Evolutionary conservation across 306 rosid species (phyloP).

Genomic region (Acacia acuminata): DNA sequence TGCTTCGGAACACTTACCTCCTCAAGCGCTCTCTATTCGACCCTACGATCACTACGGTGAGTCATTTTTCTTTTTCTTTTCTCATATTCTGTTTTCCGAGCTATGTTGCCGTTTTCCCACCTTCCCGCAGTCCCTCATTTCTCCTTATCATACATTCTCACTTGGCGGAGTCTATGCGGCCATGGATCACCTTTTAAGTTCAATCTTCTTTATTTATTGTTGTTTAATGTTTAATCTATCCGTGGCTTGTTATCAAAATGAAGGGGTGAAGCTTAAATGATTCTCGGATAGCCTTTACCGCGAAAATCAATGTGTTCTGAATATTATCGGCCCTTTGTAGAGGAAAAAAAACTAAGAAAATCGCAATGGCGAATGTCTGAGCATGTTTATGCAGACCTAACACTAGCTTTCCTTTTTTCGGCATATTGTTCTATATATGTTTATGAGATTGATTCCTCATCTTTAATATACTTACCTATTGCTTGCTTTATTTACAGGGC

Average conservation of each 20-base stretch:
- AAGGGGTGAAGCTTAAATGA: not conserved
- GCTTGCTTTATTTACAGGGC: conserved; percentile 50
- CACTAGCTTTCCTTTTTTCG: not conserved
- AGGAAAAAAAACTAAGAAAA: not conserved
- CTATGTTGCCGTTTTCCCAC: not conserved
- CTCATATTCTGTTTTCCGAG: not conserved
- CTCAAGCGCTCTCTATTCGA: conserved; percentile 53
- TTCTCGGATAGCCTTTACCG: not conserved
- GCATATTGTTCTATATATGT: not conserved
- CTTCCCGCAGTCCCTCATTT: not conserved
- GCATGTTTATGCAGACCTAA: not conserved
- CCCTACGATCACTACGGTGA: conserved; percentile 37
- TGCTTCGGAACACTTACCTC: conserved; percentile 56
- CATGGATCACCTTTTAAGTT: not conserved
- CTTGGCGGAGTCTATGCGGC: not conserved
- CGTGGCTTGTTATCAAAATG: not conserved
- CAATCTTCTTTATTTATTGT: not conserved
- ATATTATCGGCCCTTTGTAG: not conserved
- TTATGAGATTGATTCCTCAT: not conserved
- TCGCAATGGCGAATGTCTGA: not conserved
- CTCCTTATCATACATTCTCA: not conserved
- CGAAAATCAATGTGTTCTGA: not conserved
- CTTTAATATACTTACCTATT: conserved; percentile 22
- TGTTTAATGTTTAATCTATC: not conserved
- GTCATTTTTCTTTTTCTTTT: not conserved